phyloP scores from a whole-genome alignment of 2,329 filamentous ascomycete genomes.

The Zalaria obscura region DNA sequence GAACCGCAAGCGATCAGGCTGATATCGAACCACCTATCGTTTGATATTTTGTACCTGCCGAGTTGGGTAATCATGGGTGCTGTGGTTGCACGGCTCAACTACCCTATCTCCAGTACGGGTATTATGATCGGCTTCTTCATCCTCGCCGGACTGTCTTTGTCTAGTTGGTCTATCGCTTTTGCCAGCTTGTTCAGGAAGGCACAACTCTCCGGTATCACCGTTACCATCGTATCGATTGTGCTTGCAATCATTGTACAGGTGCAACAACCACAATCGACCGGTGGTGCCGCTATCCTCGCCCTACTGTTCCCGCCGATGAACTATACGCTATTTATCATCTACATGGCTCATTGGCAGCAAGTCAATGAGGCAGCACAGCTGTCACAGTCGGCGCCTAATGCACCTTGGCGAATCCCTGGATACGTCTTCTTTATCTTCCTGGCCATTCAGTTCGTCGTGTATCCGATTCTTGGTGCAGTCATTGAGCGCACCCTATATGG shows the following conservation, averaged over 20 bases:
- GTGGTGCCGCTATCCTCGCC: constrained; percentile 53
- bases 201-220: constrained; percentile 72
- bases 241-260: constrained; percentile 75
- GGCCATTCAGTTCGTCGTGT: constrained; percentile 62
- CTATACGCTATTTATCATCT: constrained; percentile 72
- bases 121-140: constrained; percentile 49
- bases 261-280: constrained; percentile 46
- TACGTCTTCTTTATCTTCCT: constrained; percentile 68
- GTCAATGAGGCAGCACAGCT: constrained; percentile 47
- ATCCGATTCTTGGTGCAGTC: constrained; percentile 59
- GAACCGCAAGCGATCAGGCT: constrained; percentile 66
- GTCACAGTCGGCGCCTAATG: constrained; percentile 41
- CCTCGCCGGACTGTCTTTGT: constrained; percentile 59
- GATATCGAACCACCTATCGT: constrained; percentile 64
- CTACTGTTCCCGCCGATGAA: constrained; percentile 77
- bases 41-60: constrained; percentile 65
- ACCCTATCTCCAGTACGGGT: constrained; percentile 26
- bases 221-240: constrained; percentile 58
- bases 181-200: constrained; percentile 76
- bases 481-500: constrained; percentile 65
- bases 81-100: constrained; percentile 49
- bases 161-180: constrained; percentile 68
- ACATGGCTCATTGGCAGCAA: constrained; percentile 62
- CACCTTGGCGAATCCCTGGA: constrained; percentile 50
- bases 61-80: constrained; percentile 68